Evolutionary conservation across 192 early-diverging fungal genomes (phyloP).

Genomic region (Coemansia pectinata): DNA sequence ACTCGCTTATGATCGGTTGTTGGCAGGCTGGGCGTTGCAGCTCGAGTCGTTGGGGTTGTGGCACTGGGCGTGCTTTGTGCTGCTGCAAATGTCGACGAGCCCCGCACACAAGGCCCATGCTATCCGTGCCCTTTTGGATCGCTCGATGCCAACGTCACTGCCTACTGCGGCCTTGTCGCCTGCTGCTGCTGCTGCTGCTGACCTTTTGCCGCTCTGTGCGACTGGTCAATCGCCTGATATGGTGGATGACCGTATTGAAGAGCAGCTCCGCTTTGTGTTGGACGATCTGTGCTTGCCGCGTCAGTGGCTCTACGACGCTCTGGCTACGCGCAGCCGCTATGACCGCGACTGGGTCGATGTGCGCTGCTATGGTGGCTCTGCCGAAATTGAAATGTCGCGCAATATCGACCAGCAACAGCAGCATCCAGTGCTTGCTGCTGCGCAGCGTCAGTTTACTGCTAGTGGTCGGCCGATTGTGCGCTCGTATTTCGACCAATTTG

Average conservation of each 20-base stretch:
- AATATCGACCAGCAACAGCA: background rate
- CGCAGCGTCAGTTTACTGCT: constrained; percentile 3
- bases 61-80: constrained; percentile 83
- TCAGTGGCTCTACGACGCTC: constrained; percentile 56
- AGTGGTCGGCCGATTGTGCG: constrained; percentile 9
- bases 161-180: constrained; percentile 14
- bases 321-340: constrained; percentile 58
- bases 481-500: constrained; percentile 1
- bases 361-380: background rate
- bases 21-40: constrained; percentile 65
- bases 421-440: background rate
- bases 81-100: constrained; percentile 62
- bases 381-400: background rate
- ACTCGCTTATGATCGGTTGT: constrained; percentile 55
- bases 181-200: background rate
- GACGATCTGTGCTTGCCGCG: constrained; percentile 61
- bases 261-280: constrained; percentile 59
- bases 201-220: constrained; percentile 4
- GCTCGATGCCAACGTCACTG: constrained; percentile 23
- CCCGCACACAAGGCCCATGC: constrained; percentile 42
- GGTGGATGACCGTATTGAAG: background rate
- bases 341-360: constrained; percentile 37
- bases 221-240: background rate
- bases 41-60: constrained; percentile 76
- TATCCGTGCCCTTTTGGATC: constrained; percentile 45